Evolutionary conservation across 129 eudicot genomes (phyloP).

Genomic region (Flaveria bidentis): DNA sequence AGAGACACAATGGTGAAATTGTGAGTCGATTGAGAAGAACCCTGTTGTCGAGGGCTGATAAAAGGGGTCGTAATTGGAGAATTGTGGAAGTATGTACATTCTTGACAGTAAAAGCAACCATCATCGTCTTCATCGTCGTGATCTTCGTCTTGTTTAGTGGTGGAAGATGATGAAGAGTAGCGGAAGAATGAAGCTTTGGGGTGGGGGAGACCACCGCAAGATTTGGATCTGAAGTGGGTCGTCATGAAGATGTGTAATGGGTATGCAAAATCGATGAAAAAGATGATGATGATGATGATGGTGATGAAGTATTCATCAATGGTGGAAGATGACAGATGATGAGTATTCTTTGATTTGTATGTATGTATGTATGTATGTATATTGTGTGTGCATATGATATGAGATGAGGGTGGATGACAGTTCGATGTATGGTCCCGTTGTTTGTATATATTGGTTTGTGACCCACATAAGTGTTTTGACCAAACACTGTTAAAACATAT

Average conservation of each 20-base stretch:
- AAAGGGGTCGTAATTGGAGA: constrained; percentile 59
- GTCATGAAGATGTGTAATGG: constrained; percentile 19
- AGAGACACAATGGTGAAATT: constrained; percentile 45
- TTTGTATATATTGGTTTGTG: background rate
- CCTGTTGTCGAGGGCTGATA: constrained; percentile 41
- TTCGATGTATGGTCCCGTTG: constrained; percentile 20
- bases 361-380: background rate
- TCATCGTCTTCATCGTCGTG: constrained; percentile 38
- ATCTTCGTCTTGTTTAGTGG: background rate
- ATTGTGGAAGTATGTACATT: constrained; percentile 20
- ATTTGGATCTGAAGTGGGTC: constrained; percentile 43
- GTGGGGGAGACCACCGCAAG: constrained; percentile 35
- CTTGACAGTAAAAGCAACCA: constrained; percentile 36
- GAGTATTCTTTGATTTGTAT: constrained; percentile 19
- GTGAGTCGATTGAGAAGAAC: constrained; percentile 11
- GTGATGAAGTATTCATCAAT: background rate
- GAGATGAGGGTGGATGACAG: constrained; percentile 18
- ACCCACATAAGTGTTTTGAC: background rate
- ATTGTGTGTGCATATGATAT: background rate
- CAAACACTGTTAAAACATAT: background rate
- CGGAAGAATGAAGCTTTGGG: constrained; percentile 38
- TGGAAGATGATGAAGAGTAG: constrained; percentile 26
- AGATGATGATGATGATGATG: background rate
- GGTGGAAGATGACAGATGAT: constrained; percentile 17
- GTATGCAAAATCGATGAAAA: background rate